Percentiles rank a stretch among this genome's conserved stretches.
These are phyloP conservation scores for Malus hybrid DNA, from an alignment of 331 rosid species.

Conservation along the genomic window DNA sequence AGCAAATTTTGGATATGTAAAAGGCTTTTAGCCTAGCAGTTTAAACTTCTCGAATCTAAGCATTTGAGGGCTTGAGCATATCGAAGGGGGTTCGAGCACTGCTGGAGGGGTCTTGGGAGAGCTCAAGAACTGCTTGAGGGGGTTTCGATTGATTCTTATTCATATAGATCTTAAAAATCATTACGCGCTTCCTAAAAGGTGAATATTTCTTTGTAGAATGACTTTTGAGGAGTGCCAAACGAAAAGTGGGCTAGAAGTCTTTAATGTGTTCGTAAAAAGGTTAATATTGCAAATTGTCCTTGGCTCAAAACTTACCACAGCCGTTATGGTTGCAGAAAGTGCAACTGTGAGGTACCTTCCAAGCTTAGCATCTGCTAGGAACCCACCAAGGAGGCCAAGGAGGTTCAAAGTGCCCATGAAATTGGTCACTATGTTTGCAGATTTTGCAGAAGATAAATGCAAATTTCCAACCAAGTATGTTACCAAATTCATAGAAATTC, in stretches of 20 bases:
- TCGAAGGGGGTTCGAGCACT: neutral
- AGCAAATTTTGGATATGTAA: too few species aligned
- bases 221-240: neutral
- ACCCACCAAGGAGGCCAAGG: conserved; percentile 88
- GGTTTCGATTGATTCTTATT: too few species aligned
- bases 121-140: neutral
- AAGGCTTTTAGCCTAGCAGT: too few species aligned
- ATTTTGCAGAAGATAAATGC: conserved; percentile 67
- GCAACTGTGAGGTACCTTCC: conserved; percentile 72
- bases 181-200: neutral
- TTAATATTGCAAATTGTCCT: neutral
- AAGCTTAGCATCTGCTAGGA: conserved; percentile 86
- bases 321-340: conserved; percentile 48
- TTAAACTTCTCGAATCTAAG: neutral
- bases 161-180: too few species aligned
- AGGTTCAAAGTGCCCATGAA: conserved; percentile 89
- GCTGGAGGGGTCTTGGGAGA: neutral
- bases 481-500: conserved; percentile 85
- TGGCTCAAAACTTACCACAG: conserved; percentile 40
- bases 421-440: conserved; percentile 84
- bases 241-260: neutral
- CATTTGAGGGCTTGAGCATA: neutral
- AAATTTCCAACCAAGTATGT: conserved; percentile 69
- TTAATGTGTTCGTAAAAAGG: neutral
- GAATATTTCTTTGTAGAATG: too few species aligned